Evolutionary conservation across 768 basidiomycete genomes (phyloP).

Genomic region (Roridomyces roridus): DNA sequence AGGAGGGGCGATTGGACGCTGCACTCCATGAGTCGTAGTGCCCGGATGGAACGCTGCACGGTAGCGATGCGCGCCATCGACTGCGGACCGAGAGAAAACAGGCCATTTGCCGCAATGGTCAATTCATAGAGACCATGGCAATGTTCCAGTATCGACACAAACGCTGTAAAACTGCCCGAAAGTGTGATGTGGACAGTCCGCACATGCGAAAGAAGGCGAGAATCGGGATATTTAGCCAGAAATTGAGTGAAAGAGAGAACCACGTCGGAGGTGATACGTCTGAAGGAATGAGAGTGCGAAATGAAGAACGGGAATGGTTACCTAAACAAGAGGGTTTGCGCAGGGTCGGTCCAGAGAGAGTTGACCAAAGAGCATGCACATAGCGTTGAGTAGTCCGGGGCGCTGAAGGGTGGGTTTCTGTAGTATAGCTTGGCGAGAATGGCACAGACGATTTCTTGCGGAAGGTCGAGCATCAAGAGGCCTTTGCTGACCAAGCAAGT

Average conservation of each 20-base stretch:
- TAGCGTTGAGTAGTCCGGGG: slow-evolving; percentile 25
- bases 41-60: slow-evolving; percentile 6
- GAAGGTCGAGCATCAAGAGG: too few species aligned
- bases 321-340: slow-evolving; percentile 25
- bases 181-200: slow-evolving; percentile 5
- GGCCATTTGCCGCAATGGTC: slow-evolving; percentile 6
- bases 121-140: slow-evolving; percentile 19
- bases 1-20: slow-evolving; percentile 50
- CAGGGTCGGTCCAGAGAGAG: slow-evolving; percentile 21
- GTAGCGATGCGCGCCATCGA: not conserved
- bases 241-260: slow-evolving; percentile 7
- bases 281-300: too few species aligned
- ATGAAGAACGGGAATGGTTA: slow-evolving; percentile 1
- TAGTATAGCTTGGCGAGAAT: slow-evolving; percentile 30
- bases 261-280: not conserved
- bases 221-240: not conserved
- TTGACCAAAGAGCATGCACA: slow-evolving; percentile 17
- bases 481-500: too few species aligned
- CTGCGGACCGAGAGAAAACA: slow-evolving; percentile 7
- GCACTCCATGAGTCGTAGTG: slow-evolving; percentile 32
- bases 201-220: slow-evolving; percentile 9
- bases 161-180: not conserved
- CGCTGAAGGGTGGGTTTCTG: not conserved
- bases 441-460: slow-evolving; percentile 9
- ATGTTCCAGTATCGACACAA: slow-evolving; percentile 2